Conservation (phyloP, 768 basidiomycete genomes). For the Daedalea quercina region DNA sequence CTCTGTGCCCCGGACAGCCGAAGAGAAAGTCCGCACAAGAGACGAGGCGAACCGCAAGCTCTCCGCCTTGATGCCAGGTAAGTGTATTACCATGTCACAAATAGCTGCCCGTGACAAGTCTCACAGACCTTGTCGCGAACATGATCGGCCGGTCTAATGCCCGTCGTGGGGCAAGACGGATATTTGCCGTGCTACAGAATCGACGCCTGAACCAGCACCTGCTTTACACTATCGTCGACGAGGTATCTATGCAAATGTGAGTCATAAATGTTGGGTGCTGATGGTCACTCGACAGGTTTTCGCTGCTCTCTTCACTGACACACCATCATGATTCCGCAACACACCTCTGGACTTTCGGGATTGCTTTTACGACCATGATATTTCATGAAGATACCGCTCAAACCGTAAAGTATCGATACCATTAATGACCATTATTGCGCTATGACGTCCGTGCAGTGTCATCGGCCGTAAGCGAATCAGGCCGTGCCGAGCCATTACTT, state of each 20-base stretch:
- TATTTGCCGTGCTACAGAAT: slow-evolving; percentile 93
- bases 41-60: slow-evolving; percentile 89
- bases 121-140: slow-evolving; percentile 84
- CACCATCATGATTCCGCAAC: slow-evolving; percentile 9
- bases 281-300: slow-evolving; percentile 37
- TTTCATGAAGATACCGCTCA: too few species aligned
- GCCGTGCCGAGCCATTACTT: too few species aligned
- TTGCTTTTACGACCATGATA: too few species aligned
- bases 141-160: slow-evolving; percentile 98
- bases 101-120: not conserved
- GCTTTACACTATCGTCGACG: slow-evolving; percentile 81
- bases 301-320: slow-evolving; percentile 54
- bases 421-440: not conserved
- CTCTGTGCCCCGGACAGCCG: slow-evolving; percentile 58
- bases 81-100: slow-evolving; percentile 1
- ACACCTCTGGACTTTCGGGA: too few species aligned
- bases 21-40: slow-evolving; percentile 75
- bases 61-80: slow-evolving; percentile 87
- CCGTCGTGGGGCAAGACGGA: slow-evolving; percentile 82
- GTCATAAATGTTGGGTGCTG: not conserved
- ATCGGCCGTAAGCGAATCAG: too few species aligned
- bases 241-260: slow-evolving; percentile 44
- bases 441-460: not conserved
- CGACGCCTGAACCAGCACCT: slow-evolving; percentile 92
- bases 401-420: too few species aligned